A percentile compares a stretch with the other conserved stretches of the same genome.
These are phyloP conservation scores for Smallanthus sonchifolius DNA, from an alignment of 129 eudicot species.

Conservation along the genomic window DNA sequence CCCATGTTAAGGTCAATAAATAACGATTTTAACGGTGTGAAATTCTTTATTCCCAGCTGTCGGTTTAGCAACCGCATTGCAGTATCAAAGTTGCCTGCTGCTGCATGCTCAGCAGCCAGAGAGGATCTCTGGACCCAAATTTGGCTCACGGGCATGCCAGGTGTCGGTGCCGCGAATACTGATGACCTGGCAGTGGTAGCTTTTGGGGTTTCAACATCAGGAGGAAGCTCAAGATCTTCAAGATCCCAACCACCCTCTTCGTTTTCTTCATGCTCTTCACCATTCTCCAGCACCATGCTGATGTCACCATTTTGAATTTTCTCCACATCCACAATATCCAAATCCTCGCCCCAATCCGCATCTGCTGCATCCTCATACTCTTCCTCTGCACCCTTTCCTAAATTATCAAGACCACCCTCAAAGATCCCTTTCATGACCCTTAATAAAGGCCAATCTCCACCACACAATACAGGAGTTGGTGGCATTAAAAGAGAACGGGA, in stretches of 20 bases:
- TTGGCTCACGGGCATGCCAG: slow-evolving; percentile 63
- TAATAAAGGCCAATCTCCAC: slow-evolving; percentile 62
- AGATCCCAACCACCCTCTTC: slow-evolving; percentile 70
- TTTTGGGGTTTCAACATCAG: slow-evolving; percentile 49
- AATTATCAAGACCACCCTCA: slow-evolving; percentile 52
- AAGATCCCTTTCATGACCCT: slow-evolving; percentile 52
- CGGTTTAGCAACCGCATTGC: slow-evolving; percentile 60
- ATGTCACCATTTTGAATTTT: slow-evolving; percentile 49
- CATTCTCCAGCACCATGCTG: slow-evolving; percentile 35
- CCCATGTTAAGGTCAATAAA: slow-evolving; percentile 51
- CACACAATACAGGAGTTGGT: slow-evolving; percentile 52
- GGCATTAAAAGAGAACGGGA: slow-evolving; percentile 50
- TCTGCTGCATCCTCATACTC: slow-evolving; percentile 63
- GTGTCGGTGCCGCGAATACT: slow-evolving; percentile 42
- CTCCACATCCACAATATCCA: slow-evolving; percentile 53
- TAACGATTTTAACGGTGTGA: slow-evolving; percentile 40
- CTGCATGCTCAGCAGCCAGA: slow-evolving; percentile 59
- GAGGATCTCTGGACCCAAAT: slow-evolving; percentile 60
- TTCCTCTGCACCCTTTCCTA: slow-evolving; percentile 28
- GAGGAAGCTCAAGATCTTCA: slow-evolving; percentile 64
- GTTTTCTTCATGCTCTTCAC: slow-evolving; percentile 34
- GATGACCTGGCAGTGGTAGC: slow-evolving; percentile 31
- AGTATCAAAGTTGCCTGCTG: slow-evolving; percentile 69
- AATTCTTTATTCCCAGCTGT: slow-evolving; percentile 52
- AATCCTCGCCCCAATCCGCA: slow-evolving; percentile 63